Evolutionary conservation across 495 filamentous ascomycete species (phyloP), one percentile per base, ranked within the genome.

Genomic region (Talaromyces wortmannii): DNA sequence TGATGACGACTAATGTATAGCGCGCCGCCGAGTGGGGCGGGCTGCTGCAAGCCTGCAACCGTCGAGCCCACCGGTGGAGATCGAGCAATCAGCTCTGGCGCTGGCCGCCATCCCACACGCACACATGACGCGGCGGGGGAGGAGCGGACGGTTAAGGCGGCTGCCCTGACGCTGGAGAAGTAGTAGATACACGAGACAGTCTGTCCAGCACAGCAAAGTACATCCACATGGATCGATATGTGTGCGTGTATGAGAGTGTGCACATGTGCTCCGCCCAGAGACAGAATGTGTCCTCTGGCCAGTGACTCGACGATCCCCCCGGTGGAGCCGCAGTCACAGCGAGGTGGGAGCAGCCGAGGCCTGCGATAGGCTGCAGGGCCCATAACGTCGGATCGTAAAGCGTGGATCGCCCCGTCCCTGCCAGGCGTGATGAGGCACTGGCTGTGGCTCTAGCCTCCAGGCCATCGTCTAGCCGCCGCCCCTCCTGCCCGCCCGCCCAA

Each of bases 301-400:
- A 23, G 23, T 23, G 23, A 23, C 23, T 23, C 23, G 23, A 23
- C 23, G 23, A 23, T 23, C 23, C 4, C 4, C 23, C 23, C 23
- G 23, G 23, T 23, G 23, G 23, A 23, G 23, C 23, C 23, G 23
- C 23, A 23, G 23, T 23, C 23, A 23, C 23, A 23, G 4, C 23
- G 23, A 23, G 23, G 23, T 23, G 23, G 23, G 23, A 23, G 23
- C 23, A 23, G 23, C 23, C 23, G 23, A 23, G 23, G 23, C 23
- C 36, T 40, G 36, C 36, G 8, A 40, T 40, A 40, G 36, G 36
- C 36, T 40, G 36, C 23, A 13, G 36, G 8, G 36, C 36, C 36
- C 36, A 13, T 13, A 40, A 40, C 36, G 36, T 52, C 50, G 50
- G 50, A 52, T 52, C 49, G 49, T n/a, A 51, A 31, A 30, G 49